These are phyloP conservation scores for Tetrapisispora fleetii DNA, from an alignment of 805 yeast genomes.

Conservation along the genomic window DNA sequence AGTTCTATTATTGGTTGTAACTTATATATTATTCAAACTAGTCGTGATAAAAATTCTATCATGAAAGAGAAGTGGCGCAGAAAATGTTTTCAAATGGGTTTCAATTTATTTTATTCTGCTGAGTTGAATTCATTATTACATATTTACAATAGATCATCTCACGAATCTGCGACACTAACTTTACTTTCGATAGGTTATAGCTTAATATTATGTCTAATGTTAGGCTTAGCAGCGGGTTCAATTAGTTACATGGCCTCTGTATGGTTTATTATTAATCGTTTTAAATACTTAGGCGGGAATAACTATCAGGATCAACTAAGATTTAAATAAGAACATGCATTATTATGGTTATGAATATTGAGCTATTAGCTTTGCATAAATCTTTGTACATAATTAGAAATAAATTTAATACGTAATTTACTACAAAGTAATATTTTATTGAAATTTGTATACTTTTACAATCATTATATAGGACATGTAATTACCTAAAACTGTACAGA, in stretches of 20 bases:
- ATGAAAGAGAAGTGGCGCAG: constrained; percentile 54
- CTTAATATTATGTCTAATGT: constrained; percentile 47
- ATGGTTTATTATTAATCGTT: constrained; percentile 45
- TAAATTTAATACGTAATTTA: not conserved
- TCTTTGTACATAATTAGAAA: not conserved
- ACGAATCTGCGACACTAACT: constrained; percentile 57
- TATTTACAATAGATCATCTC: constrained; percentile 44
- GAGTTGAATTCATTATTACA: constrained; percentile 61
- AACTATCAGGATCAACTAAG: not conserved
- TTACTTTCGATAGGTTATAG: constrained; percentile 66
- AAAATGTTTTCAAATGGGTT: constrained; percentile 63
- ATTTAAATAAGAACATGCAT: not conserved
- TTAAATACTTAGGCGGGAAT: not conserved
- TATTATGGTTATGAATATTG: not conserved
- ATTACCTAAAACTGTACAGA: constrained; percentile 2
- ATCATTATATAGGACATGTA: not conserved
- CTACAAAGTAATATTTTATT: constrained; percentile 1
- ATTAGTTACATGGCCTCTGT: constrained; percentile 61
- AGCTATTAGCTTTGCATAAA: not conserved
- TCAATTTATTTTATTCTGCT: constrained; percentile 64
- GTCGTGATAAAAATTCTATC: not conserved
- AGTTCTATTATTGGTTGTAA: constrained; percentile 1
- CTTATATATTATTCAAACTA: not conserved
- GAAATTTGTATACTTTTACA: not conserved
- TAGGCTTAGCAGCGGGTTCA: constrained; percentile 68